Base-by-base conservation (phyloP, 495 filamentous ascomycete species). In the Gamarada debralockiae region DNA sequence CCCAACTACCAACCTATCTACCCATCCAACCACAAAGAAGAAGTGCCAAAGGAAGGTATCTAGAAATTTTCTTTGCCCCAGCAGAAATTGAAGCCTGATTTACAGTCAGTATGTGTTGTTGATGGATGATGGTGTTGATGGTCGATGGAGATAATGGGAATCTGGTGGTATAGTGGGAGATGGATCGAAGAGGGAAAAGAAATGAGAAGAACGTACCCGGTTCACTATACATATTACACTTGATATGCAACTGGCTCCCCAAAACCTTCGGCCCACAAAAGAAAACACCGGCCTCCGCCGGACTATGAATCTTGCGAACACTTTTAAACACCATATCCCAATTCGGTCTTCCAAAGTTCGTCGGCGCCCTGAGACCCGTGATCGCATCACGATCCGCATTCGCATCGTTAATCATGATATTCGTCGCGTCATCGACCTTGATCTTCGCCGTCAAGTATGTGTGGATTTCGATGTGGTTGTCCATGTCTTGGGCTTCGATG, bases 341-440 rank as follows among this genome's bases (percentile, higher is more conserved):
- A 59, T 89, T 88, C 6, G 86, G 86, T 33, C 86, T 74, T 50
- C 86, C 86, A 62, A 90, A 88, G 66, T 87, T 89, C 37, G 86
- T 89, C 38, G 86, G 85, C 37, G 84, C 81, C 25, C 86, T 74
- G 13, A 90, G 73, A 48, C 86, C 86, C 4, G 86, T 90, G 57
- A 89, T 88, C 52, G 84, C 78, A 65, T 89, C 84, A 65, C 82
- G 83, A 62, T 89, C 85, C 55, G 85, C 85, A 59, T 89, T 85
- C 48, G 83, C 85, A 56, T 89, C 86, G 68, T 90, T 87, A 72
- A 89, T 89, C 84, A 88, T 88, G 73, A 89, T 89, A 61, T 90
- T 88, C 9, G 83, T 87, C 33, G 85, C 85, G 59, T 89, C 86
- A 65, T 90, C 86, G 12, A 76, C 73, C 73, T 88, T 88, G 72